Base-by-base conservation (phyloP, 2,329 filamentous ascomycete genomes). In the Fusarium decemcellulare region DNA sequence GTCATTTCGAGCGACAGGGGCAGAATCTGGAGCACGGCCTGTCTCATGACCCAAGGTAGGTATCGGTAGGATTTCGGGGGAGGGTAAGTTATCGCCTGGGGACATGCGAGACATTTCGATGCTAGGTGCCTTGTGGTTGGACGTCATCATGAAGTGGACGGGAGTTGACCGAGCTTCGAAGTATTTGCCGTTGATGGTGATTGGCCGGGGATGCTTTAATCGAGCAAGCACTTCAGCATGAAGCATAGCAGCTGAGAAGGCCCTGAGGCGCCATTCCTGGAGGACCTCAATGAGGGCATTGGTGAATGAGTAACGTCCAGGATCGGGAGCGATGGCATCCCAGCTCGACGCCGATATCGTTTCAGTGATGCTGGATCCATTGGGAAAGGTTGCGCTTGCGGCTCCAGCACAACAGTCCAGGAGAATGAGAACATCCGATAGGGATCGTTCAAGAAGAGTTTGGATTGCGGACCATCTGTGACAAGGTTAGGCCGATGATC, bases 131-230 rank as follows among this genome's bases (percentile, higher is more conserved):
- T 82, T 86, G 72, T 89, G 87, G 61, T 89, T 88, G 16, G 86
- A 82, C 3, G 87, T 89, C 86, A 89, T 89, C 85, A 89, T 89
- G 70, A 89, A 89, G 70, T 90, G 87, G 6, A 89, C 86, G 0
- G 87, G 87, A 0, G 87, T 89, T 3, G 87, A 87, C 40, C 87
- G 83, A 37, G 86, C 85, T 71, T 89, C 87, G 48, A 88, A 87
- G 16, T 85, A 82, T 75, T 85, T 87, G 55, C 87, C 87, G 67
- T 89, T 88, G 69, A 87, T 84, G 60, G 85, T 82, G 67, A 88
- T 85, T 18, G 87, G 87, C 8, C 87, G 80, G 6, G 87, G 87
- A 65, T 89, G 87, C 71, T 89, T 90, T 2, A 90, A 74, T 4
- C 87, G 85, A n/a, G 87, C 87, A 15, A 90, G 80, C 9, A 89